Conservation (phyloP, 805 yeast genomes). For the Barnettozyma wickerhamii region DNA sequence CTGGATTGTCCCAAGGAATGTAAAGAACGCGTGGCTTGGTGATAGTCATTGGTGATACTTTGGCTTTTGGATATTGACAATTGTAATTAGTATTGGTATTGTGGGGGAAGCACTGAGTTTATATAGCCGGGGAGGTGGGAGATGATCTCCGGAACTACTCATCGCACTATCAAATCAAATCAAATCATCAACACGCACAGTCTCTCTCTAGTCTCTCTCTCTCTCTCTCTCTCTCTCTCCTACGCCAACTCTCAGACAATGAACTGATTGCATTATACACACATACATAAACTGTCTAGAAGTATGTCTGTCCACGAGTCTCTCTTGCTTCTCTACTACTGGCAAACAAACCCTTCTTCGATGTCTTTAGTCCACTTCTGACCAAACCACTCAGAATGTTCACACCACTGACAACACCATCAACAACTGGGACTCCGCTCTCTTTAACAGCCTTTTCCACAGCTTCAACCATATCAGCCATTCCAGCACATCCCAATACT, state of each 20-base stretch:
- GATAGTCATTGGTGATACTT: constrained; percentile 4
- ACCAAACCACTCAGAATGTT: constrained; percentile 22
- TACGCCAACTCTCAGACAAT: too few relatives aligned
- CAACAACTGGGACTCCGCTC: constrained; percentile 22
- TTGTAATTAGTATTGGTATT: too few relatives aligned
- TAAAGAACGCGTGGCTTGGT: constrained; percentile 34
- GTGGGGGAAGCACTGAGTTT: not conserved
- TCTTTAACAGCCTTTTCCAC: constrained; percentile 18
- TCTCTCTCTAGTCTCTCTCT: too few relatives aligned
- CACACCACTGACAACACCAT: constrained; percentile 27
- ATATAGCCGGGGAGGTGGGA: not conserved
- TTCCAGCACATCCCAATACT: constrained; percentile 32
- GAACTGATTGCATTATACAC: too few relatives aligned
- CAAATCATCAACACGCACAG: too few relatives aligned
- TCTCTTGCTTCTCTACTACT: constrained; percentile 19
- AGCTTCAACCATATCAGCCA: constrained; percentile 27
- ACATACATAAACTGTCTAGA: constrained; percentile 1
- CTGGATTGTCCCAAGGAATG: constrained; percentile 34
- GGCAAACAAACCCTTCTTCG: constrained; percentile 26
- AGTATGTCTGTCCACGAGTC: constrained; percentile 20
- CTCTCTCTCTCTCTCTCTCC: too few relatives aligned
- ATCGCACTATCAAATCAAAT: too few relatives aligned
- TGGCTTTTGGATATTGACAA: not conserved
- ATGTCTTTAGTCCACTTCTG: constrained; percentile 25
- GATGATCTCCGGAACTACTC: too few relatives aligned